phyloP scores from a whole-genome alignment of 2,329 filamentous ascomycete species.

The Ophiosphaerella korrae region DNA sequence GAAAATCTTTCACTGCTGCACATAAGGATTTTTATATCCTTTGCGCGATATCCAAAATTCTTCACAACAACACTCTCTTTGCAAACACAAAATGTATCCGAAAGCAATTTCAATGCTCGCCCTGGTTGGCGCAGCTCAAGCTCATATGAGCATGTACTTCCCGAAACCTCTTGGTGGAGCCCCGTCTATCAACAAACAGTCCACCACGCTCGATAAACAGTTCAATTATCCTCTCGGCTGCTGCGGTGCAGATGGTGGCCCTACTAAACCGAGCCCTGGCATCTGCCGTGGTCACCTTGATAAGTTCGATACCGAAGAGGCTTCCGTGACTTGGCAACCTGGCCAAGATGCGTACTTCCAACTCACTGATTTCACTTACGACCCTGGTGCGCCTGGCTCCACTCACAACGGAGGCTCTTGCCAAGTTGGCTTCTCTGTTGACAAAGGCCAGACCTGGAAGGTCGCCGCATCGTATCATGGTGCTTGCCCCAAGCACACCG shows the following conservation, averaged over 20 bases:
- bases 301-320: conserved; percentile 51
- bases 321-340: conserved; percentile 51
- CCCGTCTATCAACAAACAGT: conserved; percentile 50
- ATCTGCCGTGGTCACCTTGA: conserved; percentile 53
- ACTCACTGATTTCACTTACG: conserved; percentile 41
- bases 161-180: conserved; percentile 52
- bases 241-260: conserved; percentile 48
- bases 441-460: conserved; percentile 52
- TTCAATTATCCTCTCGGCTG: conserved; percentile 55
- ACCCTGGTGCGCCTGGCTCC: conserved; percentile 33
- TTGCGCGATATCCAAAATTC: conserved; percentile 15
- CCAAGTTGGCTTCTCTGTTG: conserved; percentile 53
- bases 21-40: conserved; percentile 13
- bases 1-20: conserved; percentile 14
- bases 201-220: conserved; percentile 23
- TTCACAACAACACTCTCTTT: conserved; percentile 13
- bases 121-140: conserved; percentile 34
- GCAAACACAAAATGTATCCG: conserved; percentile 31
- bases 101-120: conserved; percentile 33
- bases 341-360: conserved; percentile 51
- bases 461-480: conserved; percentile 54
- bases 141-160: conserved; percentile 52
- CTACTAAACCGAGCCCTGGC: conserved; percentile 34
- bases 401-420: conserved; percentile 56
- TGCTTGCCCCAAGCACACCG: conserved; percentile 51